A percentile compares a stretch with the other conserved stretches of the same genome.
Evolutionary conservation across 1,139 yeast genomes (phyloP).

Genomic region (Lodderomyces orthopsilosis): DNA sequence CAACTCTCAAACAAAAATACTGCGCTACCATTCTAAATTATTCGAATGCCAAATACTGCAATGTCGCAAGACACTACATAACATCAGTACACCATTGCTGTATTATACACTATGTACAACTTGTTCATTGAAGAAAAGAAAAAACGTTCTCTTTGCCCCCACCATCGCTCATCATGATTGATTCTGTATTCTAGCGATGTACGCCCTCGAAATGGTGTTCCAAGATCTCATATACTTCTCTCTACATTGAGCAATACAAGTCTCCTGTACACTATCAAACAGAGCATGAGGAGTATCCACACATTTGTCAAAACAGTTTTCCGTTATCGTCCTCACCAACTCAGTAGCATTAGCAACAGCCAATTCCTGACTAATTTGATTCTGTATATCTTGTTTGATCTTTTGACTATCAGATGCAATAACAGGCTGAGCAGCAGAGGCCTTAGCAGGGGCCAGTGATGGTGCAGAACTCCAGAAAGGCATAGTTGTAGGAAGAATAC

Average conservation of each 20-base stretch:
- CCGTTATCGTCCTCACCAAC: constrained; percentile 81
- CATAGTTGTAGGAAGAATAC: too few species aligned
- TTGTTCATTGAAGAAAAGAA: neutral
- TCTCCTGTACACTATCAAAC: constrained; percentile 30
- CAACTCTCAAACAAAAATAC: too few species aligned
- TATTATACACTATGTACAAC: neutral
- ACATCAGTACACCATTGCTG: neutral
- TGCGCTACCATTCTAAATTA: too few species aligned
- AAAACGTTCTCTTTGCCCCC: too few species aligned
- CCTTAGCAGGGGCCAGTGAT: constrained; percentile 14
- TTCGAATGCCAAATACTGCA: too few species aligned
- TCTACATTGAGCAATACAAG: constrained; percentile 73
- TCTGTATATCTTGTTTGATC: constrained; percentile 60
- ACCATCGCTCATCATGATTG: constrained; percentile 8
- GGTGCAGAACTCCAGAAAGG: constrained; percentile 12
- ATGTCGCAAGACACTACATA: too few species aligned
- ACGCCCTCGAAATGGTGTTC: constrained; percentile 78
- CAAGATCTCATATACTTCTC: constrained; percentile 89
- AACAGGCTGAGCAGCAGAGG: constrained; percentile 22
- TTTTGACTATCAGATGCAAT: constrained; percentile 22
- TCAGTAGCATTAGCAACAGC: constrained; percentile 90
- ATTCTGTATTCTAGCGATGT: constrained; percentile 66
- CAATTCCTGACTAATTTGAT: constrained; percentile 74
- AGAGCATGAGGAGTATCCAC: constrained; percentile 43
- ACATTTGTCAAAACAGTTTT: constrained; percentile 83